Evolutionary conservation across 2,329 filamentous ascomycete species (phyloP), one percentile per base, ranked within the genome.

Genomic region (Exophiala lecanii-corni): DNA sequence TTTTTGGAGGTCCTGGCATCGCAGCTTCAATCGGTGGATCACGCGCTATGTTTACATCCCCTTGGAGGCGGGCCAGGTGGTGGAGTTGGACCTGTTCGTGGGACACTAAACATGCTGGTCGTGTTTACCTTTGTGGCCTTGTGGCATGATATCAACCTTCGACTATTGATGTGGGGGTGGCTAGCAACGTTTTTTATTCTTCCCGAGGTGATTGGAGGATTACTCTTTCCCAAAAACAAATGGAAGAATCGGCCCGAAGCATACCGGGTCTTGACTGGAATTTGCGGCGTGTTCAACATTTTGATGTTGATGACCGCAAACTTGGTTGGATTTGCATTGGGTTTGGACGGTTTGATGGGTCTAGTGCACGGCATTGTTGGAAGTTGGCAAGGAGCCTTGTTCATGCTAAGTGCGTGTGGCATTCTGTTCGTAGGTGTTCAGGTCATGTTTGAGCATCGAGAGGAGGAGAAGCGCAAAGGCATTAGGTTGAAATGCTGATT

Each of bases 1-100:
- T 15, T 98, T 98, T 69, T 98, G 92, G 92, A 86, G 92, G 50
- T 82, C 81, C 21, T 98, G 94, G 94, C 92, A 98, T 67, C 82
- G 89, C 39, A 88, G 81, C 51, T 97, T 87, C 72, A 97, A 97
- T 68, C 84, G 89, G 54, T 98, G 89, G 89, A 77, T 92, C 44
- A 76, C 97, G 38, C 82, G 92, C 17, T 98, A 98, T 68, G 80
- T 98, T 51, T 98, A 94, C 65, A 75, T 97, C 3, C 92, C 92
- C 75, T 98, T 0, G 92, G 92, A 26, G 73, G 71, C 30, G 67
- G 67, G 3, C 56, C 61, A 25, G 59, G 55, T 18, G 57, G 46
- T 18, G 54, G 42, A n/a, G 52, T 53, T 23, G 57, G 57, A 15
- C 79, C 74, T 33, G 71, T 77, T 12, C 64, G 75, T 30, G 81